A percentile compares a stretch with the other conserved stretches of the same genome.
These are phyloP conservation scores for Coemansia aciculifera DNA, from an alignment of 192 early-diverging fungal species.

Conservation along the genomic window DNA sequence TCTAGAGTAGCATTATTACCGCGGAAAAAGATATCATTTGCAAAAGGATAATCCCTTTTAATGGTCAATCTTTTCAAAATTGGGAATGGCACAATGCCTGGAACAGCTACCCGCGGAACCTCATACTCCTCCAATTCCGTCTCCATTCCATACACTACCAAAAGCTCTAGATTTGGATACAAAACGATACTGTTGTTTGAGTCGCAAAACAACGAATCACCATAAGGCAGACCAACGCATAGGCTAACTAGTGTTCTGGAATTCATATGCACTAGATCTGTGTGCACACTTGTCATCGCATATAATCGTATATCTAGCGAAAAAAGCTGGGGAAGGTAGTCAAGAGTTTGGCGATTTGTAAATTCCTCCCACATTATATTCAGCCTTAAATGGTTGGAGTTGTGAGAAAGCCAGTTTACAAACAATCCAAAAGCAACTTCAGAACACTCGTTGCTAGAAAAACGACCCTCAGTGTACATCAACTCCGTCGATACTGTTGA, in stretches of 20 bases:
- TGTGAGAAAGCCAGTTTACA: neutral
- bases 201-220: neutral
- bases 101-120: neutral
- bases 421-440: neutral
- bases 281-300: neutral
- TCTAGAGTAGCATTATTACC: conserved; percentile 6
- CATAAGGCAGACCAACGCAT: neutral
- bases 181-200: neutral
- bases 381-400: neutral
- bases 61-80: neutral
- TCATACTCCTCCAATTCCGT: neutral
- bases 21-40: conserved; percentile 5
- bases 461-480: neutral
- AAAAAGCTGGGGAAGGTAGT: neutral
- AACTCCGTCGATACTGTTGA: neutral
- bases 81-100: conserved; percentile 5
- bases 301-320: neutral
- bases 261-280: neutral
- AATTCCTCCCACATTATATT: neutral
- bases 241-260: neutral
- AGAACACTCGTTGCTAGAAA: neutral
- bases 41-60: neutral
- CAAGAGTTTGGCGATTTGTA: neutral
- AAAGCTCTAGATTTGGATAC: conserved; percentile 2
- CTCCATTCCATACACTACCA: neutral